Conservation (phyloP, 805 yeast species). For the Yarrowia phangngaensis region DNA sequence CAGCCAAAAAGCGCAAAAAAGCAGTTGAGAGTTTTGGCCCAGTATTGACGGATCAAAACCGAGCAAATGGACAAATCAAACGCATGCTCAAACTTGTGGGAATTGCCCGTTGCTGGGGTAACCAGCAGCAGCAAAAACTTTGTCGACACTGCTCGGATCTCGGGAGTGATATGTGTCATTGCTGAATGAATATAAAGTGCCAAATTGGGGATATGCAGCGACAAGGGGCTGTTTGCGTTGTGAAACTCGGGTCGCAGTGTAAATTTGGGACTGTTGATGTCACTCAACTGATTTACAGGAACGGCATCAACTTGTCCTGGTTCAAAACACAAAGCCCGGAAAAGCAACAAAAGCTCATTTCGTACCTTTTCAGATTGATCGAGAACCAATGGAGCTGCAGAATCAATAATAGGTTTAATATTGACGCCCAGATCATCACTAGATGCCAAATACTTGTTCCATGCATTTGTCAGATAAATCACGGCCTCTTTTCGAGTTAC, state of each 20-base stretch:
- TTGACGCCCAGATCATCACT: constrained; percentile 52
- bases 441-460: constrained; percentile 39
- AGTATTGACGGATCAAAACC: constrained; percentile 56
- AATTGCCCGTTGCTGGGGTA: constrained; percentile 8
- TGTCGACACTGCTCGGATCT: constrained; percentile 71
- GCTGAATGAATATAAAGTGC: constrained; percentile 81
- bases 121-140: constrained; percentile 43
- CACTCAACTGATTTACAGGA: constrained; percentile 5
- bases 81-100: constrained; percentile 46
- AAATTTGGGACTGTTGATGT: constrained; percentile 13
- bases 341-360: constrained; percentile 49
- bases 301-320: constrained; percentile 19
- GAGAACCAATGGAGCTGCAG: constrained; percentile 58
- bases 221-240: constrained; percentile 32
- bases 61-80: constrained; percentile 51
- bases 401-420: constrained; percentile 54
- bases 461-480: constrained; percentile 41
- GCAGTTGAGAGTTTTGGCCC: constrained; percentile 64
- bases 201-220: constrained; percentile 40
- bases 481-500: constrained; percentile 70
- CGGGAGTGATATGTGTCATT: constrained; percentile 85
- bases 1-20: constrained; percentile 72
- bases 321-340: constrained; percentile 32
- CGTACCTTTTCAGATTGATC: constrained; percentile 70
- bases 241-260: constrained; percentile 14